A percentile compares a stretch with the other conserved stretches of the same genome.
Evolutionary conservation across 495 filamentous ascomycete species (phyloP).

Genomic region (Tricharina praecox): DNA sequence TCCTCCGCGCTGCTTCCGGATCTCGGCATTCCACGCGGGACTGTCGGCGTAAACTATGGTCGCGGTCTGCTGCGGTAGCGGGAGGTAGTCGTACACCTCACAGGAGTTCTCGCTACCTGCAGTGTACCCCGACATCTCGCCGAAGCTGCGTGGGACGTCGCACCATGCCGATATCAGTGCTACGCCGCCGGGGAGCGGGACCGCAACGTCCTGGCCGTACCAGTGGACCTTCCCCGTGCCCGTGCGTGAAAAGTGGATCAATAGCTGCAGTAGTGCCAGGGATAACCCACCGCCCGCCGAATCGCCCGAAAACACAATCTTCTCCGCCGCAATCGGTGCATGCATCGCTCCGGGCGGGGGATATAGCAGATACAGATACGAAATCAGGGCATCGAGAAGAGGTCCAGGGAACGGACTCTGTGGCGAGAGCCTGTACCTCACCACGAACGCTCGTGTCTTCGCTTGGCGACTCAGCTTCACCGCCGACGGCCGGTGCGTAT

Average conservation of each 20-base stretch:
- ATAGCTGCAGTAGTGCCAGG: conserved; percentile 51
- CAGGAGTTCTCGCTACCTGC: conserved; percentile 47
- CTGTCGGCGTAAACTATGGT: conserved; percentile 35
- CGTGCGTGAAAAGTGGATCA: conserved; percentile 51
- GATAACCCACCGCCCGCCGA: conserved; percentile 69
- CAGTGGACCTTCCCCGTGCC: conserved; percentile 40
- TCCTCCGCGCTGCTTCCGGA: conserved; percentile 38
- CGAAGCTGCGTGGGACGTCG: conserved; percentile 53
- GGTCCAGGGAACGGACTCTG: conserved; percentile 70
- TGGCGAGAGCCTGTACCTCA: conserved; percentile 78
- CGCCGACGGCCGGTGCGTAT: conserved; percentile 28
- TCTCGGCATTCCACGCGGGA: conserved; percentile 49
- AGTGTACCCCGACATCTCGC: conserved; percentile 1
- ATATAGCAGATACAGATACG: conserved; percentile 69
- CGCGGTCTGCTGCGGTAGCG: conserved; percentile 30
- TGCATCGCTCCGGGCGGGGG: conserved; percentile 61
- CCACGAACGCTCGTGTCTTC: conserved; percentile 42
- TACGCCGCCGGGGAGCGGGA: conserved; percentile 56
- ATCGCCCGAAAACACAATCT: conserved; percentile 74
- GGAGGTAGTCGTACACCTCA: conserved; percentile 58
- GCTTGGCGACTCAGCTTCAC: conserved; percentile 29
- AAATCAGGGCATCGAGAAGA: conserved; percentile 63
- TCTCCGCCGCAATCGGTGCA: conserved; percentile 43
- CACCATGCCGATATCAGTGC: conserved; percentile 55
- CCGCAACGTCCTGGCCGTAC: conserved; percentile 37